Evolutionary conservation across 352 stramenopile genomes (phyloP).

Genomic region (Halophytophthora batemanensis): DNA sequence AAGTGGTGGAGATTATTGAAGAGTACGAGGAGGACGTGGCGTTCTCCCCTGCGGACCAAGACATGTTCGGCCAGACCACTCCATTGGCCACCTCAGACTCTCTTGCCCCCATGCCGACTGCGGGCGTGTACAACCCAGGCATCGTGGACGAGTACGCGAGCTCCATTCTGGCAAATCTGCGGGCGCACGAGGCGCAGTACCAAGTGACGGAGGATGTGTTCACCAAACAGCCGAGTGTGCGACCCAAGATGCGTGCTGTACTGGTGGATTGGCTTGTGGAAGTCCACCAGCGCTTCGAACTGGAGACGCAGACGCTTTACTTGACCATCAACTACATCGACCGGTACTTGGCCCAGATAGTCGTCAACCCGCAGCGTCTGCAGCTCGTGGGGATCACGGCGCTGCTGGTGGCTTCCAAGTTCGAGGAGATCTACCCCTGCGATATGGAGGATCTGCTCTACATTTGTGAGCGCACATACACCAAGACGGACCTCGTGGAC

Average conservation of each 20-base stretch:
- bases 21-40: slow-evolving; percentile 6
- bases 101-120: slow-evolving; percentile 2
- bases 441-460: slow-evolving; percentile 97
- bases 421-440: slow-evolving; percentile 99
- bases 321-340: slow-evolving; percentile 98
- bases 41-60: slow-evolving; percentile 5
- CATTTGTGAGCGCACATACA: slow-evolving; percentile 98
- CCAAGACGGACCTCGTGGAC: slow-evolving; percentile 57
- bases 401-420: slow-evolving; percentile 97
- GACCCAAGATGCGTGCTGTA: slow-evolving; percentile 57
- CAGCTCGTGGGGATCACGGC: slow-evolving; percentile 97
- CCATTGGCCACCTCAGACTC: slow-evolving; percentile 2
- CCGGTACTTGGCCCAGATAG: slow-evolving; percentile 90
- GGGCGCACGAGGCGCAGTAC: slow-evolving; percentile 36
- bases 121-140: slow-evolving; percentile 31
- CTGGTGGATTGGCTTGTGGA: slow-evolving; percentile 89
- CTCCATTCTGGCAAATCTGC: slow-evolving; percentile 53
- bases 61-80: slow-evolving; percentile 24
- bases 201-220: slow-evolving; percentile 56
- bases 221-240: slow-evolving; percentile 45
- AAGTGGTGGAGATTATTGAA: slow-evolving; percentile 1
- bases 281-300: slow-evolving; percentile 98
- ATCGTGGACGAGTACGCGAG: slow-evolving; percentile 48
- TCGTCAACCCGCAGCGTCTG: slow-evolving; percentile 92
- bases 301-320: slow-evolving; percentile 96